Evolutionary conservation across 140 eudicot genomes (phyloP).

Genomic region (Erigeron philadelphicus): DNA sequence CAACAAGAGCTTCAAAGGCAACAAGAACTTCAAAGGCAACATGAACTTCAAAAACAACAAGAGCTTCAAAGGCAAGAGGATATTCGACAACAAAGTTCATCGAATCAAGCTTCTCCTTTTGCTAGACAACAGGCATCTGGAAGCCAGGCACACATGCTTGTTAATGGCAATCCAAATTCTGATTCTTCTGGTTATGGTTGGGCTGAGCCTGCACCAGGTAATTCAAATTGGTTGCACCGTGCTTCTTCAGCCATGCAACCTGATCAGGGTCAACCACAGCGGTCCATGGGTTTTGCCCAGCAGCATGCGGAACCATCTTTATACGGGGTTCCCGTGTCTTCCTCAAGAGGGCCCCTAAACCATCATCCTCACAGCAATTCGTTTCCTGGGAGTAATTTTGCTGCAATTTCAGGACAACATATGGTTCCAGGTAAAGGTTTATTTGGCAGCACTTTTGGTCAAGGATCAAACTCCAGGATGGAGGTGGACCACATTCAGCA

Average conservation of each 20-base stretch:
- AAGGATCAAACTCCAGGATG: constrained; percentile 35
- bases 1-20: constrained; percentile 79
- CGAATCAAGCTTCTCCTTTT: constrained; percentile 39
- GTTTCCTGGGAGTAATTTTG: constrained; percentile 43
- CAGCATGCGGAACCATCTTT: constrained; percentile 74
- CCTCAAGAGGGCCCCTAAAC: constrained; percentile 38
- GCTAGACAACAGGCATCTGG: constrained; percentile 48
- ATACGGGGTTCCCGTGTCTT: constrained; percentile 69
- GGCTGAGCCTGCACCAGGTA: constrained; percentile 46
- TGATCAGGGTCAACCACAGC: constrained; percentile 55
- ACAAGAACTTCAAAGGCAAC: constrained; percentile 43
- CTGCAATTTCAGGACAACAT: constrained; percentile 40
- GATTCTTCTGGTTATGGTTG: constrained; percentile 45
- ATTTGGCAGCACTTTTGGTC: constrained; percentile 47
- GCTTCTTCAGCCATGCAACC: constrained; percentile 50
- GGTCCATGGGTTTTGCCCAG: constrained; percentile 41
- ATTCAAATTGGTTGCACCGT: constrained; percentile 60
- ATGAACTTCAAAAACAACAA: constrained; percentile 17
- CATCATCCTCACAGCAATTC: constrained; percentile 45
- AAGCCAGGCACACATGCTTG: constrained; percentile 34
- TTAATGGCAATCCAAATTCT: constrained; percentile 48
- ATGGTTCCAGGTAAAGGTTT: constrained; percentile 38
- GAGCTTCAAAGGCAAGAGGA: constrained; percentile 35
- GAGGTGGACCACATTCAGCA: constrained; percentile 40
- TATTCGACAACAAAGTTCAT: constrained; percentile 43